phyloP scores from a whole-genome alignment of 2,329 filamentous ascomycete species.

The Blastomyces parvus region DNA sequence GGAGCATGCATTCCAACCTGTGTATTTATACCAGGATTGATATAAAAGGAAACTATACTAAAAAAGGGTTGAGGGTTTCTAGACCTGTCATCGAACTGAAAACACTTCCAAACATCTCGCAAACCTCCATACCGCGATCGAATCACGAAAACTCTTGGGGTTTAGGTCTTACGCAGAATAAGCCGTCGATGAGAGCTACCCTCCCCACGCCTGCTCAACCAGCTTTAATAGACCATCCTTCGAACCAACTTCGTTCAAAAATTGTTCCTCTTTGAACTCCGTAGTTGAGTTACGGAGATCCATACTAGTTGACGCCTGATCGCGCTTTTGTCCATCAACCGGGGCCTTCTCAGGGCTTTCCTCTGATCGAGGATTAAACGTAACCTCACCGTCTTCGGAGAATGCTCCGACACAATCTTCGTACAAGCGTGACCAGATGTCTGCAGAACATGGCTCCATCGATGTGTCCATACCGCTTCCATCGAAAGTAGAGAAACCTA shows the following conservation, averaged over 20 bases:
- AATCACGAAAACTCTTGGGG: background rate
- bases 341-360: background rate
- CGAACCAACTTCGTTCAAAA: conserved; percentile 9
- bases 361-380: background rate
- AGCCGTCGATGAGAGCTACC: background rate
- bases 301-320: conserved; percentile 1
- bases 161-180: background rate
- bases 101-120: background rate
- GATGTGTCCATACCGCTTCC: background rate
- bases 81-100: background rate
- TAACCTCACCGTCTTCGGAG: background rate
- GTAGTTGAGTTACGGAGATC: conserved; percentile 13
- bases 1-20: background rate
- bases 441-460: conserved; percentile 2
- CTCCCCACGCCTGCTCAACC: conserved; percentile 11
- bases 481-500: background rate
- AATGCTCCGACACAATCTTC: conserved; percentile 7
- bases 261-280: conserved; percentile 11
- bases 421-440: conserved; percentile 10
- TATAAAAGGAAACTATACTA: background rate
- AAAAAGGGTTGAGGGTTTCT: background rate
- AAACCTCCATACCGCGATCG: background rate
- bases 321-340: background rate
- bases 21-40: background rate
- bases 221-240: conserved; percentile 11